Percentiles rank a stretch among this genome's conserved stretches.
phyloP scores from a whole-genome alignment of 23 red algal species.

The Chondrus crispus region DNA sequence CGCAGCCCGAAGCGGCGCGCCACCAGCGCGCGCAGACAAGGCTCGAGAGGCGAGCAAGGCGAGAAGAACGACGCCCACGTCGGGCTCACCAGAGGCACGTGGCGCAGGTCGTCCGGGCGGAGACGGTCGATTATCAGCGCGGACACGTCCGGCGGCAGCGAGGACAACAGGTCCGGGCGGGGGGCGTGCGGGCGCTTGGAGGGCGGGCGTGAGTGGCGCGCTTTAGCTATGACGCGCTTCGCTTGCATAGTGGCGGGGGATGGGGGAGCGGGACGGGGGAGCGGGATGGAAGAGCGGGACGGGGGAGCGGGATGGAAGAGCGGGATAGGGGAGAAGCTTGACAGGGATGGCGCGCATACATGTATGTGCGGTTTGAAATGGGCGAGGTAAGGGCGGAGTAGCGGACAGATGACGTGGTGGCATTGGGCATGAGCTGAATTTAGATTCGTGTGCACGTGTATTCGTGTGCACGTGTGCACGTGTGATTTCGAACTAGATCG shows the following conservation, averaged over 20 bases:
- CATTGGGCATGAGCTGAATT: no score
- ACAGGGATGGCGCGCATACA: neutral
- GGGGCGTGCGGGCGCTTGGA: neutral
- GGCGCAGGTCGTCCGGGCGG: slow-evolving; percentile 10
- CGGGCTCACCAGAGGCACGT: slow-evolving; percentile 10
- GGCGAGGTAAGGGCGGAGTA: no score
- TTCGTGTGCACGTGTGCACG: no score
- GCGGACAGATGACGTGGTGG: no score
- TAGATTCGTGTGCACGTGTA: no score
- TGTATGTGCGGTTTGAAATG: no score
- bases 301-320: neutral
- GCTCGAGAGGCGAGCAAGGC: neutral
- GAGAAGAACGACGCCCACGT: slow-evolving; percentile 27
- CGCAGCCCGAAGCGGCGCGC: slow-evolving; percentile 27
- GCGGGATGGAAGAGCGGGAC: neutral
- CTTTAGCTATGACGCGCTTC: slow-evolving; percentile 19
- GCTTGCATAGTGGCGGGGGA: neutral
- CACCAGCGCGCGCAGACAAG: slow-evolving; percentile 38
- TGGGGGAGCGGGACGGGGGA: neutral
- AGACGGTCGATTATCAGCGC: slow-evolving; percentile 41
- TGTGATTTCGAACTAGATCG: no score
- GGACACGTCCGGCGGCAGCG: slow-evolving; percentile 39
- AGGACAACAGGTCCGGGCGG: neutral
- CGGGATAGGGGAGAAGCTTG: neutral
- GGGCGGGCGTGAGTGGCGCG: neutral